Conservation (phyloP, 257 asterid species). For the Capsicum pubescens region DNA sequence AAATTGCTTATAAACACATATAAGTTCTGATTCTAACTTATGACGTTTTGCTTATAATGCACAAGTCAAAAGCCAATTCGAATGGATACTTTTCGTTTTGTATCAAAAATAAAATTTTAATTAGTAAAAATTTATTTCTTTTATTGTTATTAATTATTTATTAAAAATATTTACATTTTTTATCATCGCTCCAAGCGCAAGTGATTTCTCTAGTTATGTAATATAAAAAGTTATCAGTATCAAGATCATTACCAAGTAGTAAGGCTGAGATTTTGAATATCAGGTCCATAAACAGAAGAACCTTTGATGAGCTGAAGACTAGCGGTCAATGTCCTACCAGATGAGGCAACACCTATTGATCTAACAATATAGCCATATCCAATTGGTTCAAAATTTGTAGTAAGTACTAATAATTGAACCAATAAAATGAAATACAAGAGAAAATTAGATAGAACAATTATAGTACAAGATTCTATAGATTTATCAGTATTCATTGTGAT, state of each 20-base stretch:
- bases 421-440: not conserved
- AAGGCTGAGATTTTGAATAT: conserved; percentile 32
- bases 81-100: too few relatives aligned
- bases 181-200: too few relatives aligned
- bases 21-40: too few relatives aligned
- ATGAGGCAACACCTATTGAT: conserved; percentile 28
- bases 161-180: too few relatives aligned
- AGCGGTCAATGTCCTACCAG: conserved; percentile 32
- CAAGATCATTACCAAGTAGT: conserved; percentile 25
- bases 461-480: not conserved
- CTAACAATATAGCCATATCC: conserved; percentile 38
- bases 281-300: conserved; percentile 35
- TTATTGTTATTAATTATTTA: too few relatives aligned
- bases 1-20: too few relatives aligned
- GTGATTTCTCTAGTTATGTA: too few relatives aligned
- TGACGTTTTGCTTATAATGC: too few relatives aligned
- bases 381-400: conserved; percentile 19
- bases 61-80: too few relatives aligned
- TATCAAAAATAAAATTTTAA: too few relatives aligned
- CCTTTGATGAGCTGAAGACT: conserved; percentile 33
- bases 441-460: not conserved
- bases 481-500: not conserved
- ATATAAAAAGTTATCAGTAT: not conserved
- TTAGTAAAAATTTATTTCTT: too few relatives aligned
- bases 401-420: not conserved